These are phyloP conservation scores for Tieghemostelium lacteum DNA, from an alignment of 78 protist species.

Conservation along the genomic window DNA sequence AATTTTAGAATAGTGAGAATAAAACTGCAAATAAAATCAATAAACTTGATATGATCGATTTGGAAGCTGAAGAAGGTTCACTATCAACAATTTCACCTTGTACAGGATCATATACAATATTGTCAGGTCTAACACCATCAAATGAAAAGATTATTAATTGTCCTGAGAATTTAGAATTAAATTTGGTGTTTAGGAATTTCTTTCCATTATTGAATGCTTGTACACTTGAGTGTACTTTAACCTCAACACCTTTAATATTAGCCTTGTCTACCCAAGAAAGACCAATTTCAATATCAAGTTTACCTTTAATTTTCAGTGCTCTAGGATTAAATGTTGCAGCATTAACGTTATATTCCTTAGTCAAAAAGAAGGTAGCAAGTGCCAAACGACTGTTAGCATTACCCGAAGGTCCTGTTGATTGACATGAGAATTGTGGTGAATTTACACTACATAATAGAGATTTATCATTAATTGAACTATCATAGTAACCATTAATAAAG, in stretches of 20 bases:
- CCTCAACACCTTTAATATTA: neutral
- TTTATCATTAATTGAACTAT: neutral
- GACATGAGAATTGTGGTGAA: neutral
- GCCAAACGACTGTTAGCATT: constrained; percentile 38
- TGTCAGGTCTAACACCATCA: constrained; percentile 35
- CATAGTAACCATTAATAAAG: constrained; percentile 23
- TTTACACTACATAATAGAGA: neutral
- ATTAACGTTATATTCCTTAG: neutral
- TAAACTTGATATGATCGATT: no score
- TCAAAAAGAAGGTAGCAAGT: constrained; percentile 11
- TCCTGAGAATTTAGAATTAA: neutral
- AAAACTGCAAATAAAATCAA: no score
- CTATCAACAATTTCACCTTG: no score
- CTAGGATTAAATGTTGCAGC: no score
- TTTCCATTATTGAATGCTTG: neutral
- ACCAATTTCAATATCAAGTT: neutral
- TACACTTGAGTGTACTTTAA: neutral
- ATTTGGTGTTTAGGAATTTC: no score
- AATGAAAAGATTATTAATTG: constrained; percentile 21
- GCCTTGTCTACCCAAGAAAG: constrained; percentile 16
- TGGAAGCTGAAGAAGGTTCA: no score
- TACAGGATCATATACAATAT: constrained; percentile 54
- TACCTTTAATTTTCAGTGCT: neutral
- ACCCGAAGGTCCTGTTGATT: constrained; percentile 49
- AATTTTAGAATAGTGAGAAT: no score